Percentiles rank a stretch among this genome's conserved stretches.
Evolutionary conservation across 2,329 filamentous ascomycete species (phyloP).

Genomic region (Nigrospora oryzae): DNA sequence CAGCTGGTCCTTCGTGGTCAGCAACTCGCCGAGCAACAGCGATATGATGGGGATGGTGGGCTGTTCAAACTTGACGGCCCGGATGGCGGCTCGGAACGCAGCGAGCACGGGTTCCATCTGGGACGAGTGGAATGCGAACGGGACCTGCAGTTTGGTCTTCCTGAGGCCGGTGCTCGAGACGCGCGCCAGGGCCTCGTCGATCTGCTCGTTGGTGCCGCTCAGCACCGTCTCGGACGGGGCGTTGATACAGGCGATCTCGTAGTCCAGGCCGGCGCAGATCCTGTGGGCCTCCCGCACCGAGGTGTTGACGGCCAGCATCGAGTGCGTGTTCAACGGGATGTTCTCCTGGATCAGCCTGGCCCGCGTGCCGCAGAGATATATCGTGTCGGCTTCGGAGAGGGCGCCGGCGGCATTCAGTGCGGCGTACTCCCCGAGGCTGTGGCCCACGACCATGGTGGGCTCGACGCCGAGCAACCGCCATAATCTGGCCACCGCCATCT

Average conservation of each 20-base stretch:
- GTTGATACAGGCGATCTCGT: conserved; percentile 53
- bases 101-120: conserved; percentile 6
- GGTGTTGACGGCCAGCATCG: not conserved
- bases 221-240: conserved; percentile 53
- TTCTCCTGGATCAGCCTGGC: not conserved
- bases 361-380: not conserved
- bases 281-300: too few relatives aligned
- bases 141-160: conserved; percentile 1
- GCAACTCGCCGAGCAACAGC: not conserved
- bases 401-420: not conserved
- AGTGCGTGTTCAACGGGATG: not conserved
- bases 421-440: not conserved
- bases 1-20: not conserved
- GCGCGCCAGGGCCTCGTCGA: not conserved
- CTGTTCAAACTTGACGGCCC: not conserved
- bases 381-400: not conserved
- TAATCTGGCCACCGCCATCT: not conserved
- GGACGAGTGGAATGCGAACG: conserved; percentile 6
- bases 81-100: not conserved
- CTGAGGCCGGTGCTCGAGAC: not conserved
- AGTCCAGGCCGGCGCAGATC: too few relatives aligned
- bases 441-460: not conserved
- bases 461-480: not conserved
- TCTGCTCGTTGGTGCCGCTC: conserved; percentile 26
- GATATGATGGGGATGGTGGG: conserved; percentile 5